Evolutionary conservation across 1,284 basidiomycete genomes (phyloP).

Genomic region (Cryptococcus jaspeensis): DNA sequence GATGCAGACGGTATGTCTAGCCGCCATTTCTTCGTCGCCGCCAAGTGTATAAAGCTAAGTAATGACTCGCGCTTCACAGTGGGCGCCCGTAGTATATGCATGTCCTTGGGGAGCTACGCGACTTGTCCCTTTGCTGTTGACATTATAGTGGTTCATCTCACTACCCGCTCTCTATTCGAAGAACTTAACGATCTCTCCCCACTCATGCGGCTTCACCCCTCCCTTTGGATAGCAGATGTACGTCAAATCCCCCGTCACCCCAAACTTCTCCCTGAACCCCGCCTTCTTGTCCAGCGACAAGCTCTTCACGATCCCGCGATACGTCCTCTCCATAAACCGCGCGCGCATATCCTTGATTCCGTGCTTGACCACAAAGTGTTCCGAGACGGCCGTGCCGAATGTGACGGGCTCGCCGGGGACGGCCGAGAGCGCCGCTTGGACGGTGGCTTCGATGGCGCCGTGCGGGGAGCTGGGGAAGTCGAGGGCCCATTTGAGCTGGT

Average conservation of each 20-base stretch:
- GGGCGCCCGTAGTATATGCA: too few species aligned
- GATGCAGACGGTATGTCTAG: too few species aligned
- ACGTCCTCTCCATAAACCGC: slow-evolving; percentile 56
- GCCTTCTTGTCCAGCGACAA: slow-evolving; percentile 55
- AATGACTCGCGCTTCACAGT: too few species aligned
- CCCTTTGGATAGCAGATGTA: slow-evolving; percentile 36
- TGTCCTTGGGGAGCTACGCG: too few species aligned
- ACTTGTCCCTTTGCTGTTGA: too few species aligned
- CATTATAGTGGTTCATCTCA: too few species aligned
- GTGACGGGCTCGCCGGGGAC: slow-evolving; percentile 51
- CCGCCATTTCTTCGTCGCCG: too few species aligned
- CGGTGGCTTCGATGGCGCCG: slow-evolving; percentile 57
- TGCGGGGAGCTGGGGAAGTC: slow-evolving; percentile 60
- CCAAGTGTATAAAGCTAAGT: too few species aligned
- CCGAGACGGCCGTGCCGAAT: slow-evolving; percentile 56
- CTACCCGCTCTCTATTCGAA: slow-evolving; percentile 15
- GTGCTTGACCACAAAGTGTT: slow-evolving; percentile 47
- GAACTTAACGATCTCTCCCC: slow-evolving; percentile 26
- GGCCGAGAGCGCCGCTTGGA: slow-evolving; percentile 56
- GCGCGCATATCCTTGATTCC: slow-evolving; percentile 51
- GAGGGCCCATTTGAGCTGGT: slow-evolving; percentile 63
- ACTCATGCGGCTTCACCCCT: slow-evolving; percentile 20
- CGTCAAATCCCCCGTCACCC: slow-evolving; percentile 27
- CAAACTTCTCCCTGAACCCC: slow-evolving; percentile 54
- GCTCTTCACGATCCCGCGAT: slow-evolving; percentile 54